Evolutionary conservation across 805 yeast species (phyloP).

Genomic region (Priceomyces haplophilus): DNA sequence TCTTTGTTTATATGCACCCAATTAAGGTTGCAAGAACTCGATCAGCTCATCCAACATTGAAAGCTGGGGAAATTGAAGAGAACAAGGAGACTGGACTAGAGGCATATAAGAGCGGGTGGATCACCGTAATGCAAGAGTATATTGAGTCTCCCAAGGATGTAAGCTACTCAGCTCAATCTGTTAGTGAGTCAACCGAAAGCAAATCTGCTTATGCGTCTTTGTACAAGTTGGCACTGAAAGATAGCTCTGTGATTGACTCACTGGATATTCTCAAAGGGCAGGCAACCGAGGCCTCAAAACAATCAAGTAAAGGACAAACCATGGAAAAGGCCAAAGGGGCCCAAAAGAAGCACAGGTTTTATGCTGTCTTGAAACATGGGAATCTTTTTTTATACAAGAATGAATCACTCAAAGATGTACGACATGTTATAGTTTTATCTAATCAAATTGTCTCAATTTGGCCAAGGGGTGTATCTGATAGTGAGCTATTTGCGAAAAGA

Average conservation of each 20-base stretch:
- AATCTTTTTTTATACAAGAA: conserved; percentile 82
- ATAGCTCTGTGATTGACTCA: conserved; percentile 7
- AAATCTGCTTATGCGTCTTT: conserved; percentile 61
- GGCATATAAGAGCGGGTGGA: conserved; percentile 70
- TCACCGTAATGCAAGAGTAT: conserved; percentile 79
- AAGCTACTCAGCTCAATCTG: conserved; percentile 43
- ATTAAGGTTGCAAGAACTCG: conserved; percentile 17
- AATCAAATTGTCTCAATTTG: conserved; percentile 72
- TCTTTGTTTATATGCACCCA: conserved; percentile 42
- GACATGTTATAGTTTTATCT: conserved; percentile 75
- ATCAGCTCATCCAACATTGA: conserved; percentile 23
- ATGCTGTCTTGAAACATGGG: conserved; percentile 78
- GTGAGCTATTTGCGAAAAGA: conserved; percentile 73
- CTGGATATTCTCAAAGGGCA: neutral
- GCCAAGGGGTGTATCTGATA: conserved; percentile 78
- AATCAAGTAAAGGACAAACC: conserved; percentile 5
- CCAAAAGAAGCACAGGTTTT: conserved; percentile 57
- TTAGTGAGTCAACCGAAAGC: conserved; percentile 38
- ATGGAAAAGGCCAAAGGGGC: conserved; percentile 15
- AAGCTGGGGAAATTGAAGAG: conserved; percentile 67
- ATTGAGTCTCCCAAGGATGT: conserved; percentile 44
- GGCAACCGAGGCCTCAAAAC: conserved; percentile 6
- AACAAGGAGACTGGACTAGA: conserved; percentile 57
- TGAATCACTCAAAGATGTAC: conserved; percentile 59
- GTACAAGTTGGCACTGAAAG: conserved; percentile 52